Evolutionary conservation across 2,329 filamentous ascomycete species (phyloP), one percentile per base, ranked within the genome.

Genomic region (Pseudogymnoascus sp.): DNA sequence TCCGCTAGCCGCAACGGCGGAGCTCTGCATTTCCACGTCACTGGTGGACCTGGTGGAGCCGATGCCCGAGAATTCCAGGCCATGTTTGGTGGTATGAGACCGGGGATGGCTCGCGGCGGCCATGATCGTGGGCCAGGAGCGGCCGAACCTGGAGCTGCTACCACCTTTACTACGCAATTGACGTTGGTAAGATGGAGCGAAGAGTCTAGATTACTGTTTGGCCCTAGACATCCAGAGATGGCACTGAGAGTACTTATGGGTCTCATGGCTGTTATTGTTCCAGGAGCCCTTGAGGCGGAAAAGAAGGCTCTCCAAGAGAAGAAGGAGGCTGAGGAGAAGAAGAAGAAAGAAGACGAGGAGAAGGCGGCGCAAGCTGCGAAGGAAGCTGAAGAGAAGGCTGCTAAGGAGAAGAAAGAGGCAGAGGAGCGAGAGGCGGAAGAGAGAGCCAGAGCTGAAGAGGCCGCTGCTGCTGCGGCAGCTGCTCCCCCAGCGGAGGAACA

Each of bases 121-220:
- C 33, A 59, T 65, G 68, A 27, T 60, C 64, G 13, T 65, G 69
- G 61, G 66, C 64, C 51, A 67, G 71, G 27, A 59, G 69, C 63
- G 63, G 68, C 13, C 27, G 71, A 75, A 58, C 72, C 73, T 38
- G 70, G 69, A 61, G 67, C 63, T 60, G 66, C 68, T 42, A 65
- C 68, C 4, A 70, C 68, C 42, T 97, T 97, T 73, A 78, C 81
- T 17, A 81, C 91, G 7, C 84, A 85, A 38, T 80, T 84, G 7
- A 97, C 94, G 1, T 79, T 82, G 62, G 81, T 83, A 61, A 87
- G 94, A 65, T 99, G 95, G 88, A 85, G 90, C 71, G 91, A 97
- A 71, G 95, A 97, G 74, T 88, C 92, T 7, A 87, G 88, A 66
- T 86, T 99, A 73, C 81, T 97, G 0, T 97, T 94, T 74, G 89